Percentiles rank a stretch among this genome's conserved stretches.
Evolutionary conservation across 768 basidiomycete species (phyloP).

Genomic region (Boletus speciosus): DNA sequence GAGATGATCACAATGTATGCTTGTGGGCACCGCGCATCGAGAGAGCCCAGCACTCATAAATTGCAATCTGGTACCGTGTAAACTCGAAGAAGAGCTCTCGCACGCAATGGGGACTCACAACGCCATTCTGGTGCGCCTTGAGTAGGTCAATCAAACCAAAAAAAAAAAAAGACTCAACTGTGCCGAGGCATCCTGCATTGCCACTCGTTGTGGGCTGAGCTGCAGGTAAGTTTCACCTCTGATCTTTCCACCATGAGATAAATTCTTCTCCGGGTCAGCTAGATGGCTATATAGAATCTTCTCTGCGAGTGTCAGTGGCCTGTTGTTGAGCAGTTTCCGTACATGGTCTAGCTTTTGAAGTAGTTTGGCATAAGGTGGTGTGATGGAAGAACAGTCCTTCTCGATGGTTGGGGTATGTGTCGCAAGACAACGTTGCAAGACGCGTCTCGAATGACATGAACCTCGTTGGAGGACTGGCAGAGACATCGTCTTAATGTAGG

Average conservation of each 20-base stretch:
- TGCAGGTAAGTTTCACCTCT: slow-evolving; percentile 89
- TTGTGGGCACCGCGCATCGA: slow-evolving; percentile 79
- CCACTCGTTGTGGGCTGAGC: slow-evolving; percentile 87
- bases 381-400: slow-evolving; percentile 70
- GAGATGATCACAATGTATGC: slow-evolving; percentile 97
- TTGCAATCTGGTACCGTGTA: slow-evolving; percentile 59
- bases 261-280: slow-evolving; percentile 67
- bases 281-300: slow-evolving; percentile 97
- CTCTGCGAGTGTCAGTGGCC: slow-evolving; percentile 91
- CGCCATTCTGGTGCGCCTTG: slow-evolving; percentile 62
- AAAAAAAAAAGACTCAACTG: slow-evolving; percentile 54
- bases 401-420: slow-evolving; percentile 41
- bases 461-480: slow-evolving; percentile 18
- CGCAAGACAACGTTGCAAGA: slow-evolving; percentile 33
- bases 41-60: slow-evolving; percentile 96
- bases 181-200: slow-evolving; percentile 94
- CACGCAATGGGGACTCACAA: slow-evolving; percentile 44
- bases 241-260: slow-evolving; percentile 62
- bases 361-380: slow-evolving; percentile 77
- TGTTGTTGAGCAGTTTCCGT: slow-evolving; percentile 59
- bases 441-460: slow-evolving; percentile 10
- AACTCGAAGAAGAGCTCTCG: slow-evolving; percentile 1
- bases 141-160: slow-evolving; percentile 2
- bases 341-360: slow-evolving; percentile 68
- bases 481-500: slow-evolving; percentile 15